Evolutionary conservation across 2,329 filamentous ascomycete genomes (phyloP), one percentile per base, ranked within the genome.

Genomic region (Beauveria brongniartii): DNA sequence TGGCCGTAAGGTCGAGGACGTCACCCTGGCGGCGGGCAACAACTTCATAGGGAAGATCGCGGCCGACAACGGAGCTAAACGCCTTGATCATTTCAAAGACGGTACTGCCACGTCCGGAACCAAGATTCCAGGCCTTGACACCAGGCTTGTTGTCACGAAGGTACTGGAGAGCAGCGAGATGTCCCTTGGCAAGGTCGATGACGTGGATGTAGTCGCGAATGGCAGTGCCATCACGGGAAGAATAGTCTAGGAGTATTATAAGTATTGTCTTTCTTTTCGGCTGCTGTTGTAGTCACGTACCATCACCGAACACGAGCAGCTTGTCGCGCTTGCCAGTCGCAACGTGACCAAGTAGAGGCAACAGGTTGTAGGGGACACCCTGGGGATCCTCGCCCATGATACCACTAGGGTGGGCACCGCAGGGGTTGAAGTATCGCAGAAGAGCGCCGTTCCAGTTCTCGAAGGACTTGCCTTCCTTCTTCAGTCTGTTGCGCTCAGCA

Each of bases 201-300:
- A 97, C 91, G 80, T 97, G 92, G 75, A 99, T 97, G 82, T 99
- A 99, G 78, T 99, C 94, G 68, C 94, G 89, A 73, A 97, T 96
- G 64, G 91, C 91, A 58, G 92, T 97, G 65, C 92, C 92, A 73
- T 97, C 92, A 68, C 87, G 88, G 58, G 92, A 96, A 37, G 81
- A 73, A 79, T 99, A 99, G 80, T 99, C 92, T 95, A 37, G 5
- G 0, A 14, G 66, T 4, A 12, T 57, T 10, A 8, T 24, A 72
- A 63, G 37, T 18, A 40, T 55, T 16, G 6, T n/a, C 1, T 43
- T 34, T 18, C 6, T 34, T 50, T 41, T 8, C 14, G 4, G 37
- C 26, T 20, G 18, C 18, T 62, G 24, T 6, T 22, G 9, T 18
- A 41, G 24, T 10, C n/a, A 72, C 86, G 74, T 77, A 94, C 91